A percentile compares a stretch with the other conserved stretches of the same genome.
These are phyloP conservation scores for Metschnikowia henanensis DNA, from an alignment of 805 yeast genomes.

Conservation along the genomic window DNA sequence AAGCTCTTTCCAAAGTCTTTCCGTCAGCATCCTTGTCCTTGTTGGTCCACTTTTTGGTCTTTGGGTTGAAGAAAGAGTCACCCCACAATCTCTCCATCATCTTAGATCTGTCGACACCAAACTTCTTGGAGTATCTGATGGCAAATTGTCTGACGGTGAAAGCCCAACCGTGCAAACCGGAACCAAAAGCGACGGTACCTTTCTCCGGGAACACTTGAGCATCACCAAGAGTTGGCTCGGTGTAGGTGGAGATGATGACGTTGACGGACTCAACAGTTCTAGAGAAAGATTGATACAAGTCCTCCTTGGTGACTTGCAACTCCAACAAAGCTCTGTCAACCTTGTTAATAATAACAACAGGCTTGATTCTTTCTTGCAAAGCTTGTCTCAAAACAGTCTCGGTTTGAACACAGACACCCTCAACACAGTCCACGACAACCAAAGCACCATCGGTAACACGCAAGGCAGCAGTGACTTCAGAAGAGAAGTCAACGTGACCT, in stretches of 20 bases:
- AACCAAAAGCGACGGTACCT: conserved; percentile 99
- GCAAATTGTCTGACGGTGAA: conserved; percentile 99
- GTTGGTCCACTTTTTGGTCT: conserved; percentile 99
- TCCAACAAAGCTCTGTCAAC: conserved; percentile 99
- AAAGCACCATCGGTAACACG: conserved; percentile 98
- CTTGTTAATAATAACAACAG: conserved; percentile 94
- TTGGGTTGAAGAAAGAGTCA: conserved; percentile 99
- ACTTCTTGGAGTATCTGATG: conserved; percentile 96
- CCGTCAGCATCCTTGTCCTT: conserved; percentile 95
- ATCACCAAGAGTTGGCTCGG: conserved; percentile 90
- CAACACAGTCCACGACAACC: conserved; percentile 95
- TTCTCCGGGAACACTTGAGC: conserved; percentile 97
- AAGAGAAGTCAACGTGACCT: conserved; percentile 98
- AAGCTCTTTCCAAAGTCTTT: conserved; percentile 95
- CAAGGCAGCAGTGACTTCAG: conserved; percentile 98
- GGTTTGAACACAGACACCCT: conserved; percentile 98
- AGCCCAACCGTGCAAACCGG: conserved; percentile 99
- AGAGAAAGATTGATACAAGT: conserved; percentile 95
- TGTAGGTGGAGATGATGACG: conserved; percentile 95
- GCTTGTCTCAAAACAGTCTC: conserved; percentile 98
- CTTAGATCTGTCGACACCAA: conserved; percentile 97
- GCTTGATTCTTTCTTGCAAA: conserved; percentile 97
- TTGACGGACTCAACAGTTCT: conserved; percentile 99
- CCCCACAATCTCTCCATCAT: conserved; percentile 99
- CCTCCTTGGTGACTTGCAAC: conserved; percentile 98